Evolutionary conservation across 495 filamentous ascomycete species (phyloP).

Genomic region (Jackrogersella minutella): DNA sequence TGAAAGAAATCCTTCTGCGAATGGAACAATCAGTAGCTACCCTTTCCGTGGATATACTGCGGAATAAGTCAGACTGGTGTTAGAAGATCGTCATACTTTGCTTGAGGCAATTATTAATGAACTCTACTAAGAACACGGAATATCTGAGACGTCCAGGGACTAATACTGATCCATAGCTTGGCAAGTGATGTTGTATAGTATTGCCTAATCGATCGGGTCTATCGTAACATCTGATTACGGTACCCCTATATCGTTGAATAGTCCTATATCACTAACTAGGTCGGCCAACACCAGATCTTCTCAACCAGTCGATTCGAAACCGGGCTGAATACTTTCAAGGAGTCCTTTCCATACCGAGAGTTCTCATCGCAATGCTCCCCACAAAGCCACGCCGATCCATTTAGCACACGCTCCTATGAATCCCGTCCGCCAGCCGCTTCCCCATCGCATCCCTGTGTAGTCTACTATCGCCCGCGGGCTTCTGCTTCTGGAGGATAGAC

Average conservation of each 20-base stretch:
- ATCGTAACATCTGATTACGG: not conserved
- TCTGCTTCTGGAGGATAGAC: slow-evolving; percentile 51
- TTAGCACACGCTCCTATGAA: slow-evolving; percentile 68
- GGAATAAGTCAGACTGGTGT: slow-evolving; percentile 18
- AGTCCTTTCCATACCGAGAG: not conserved
- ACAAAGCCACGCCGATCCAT: not conserved
- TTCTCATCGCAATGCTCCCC: not conserved
- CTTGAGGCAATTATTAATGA: slow-evolving; percentile 30
- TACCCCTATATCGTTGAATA: not conserved
- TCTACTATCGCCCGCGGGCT: slow-evolving; percentile 38
- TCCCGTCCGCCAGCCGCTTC: slow-evolving; percentile 62
- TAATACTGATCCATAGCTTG: not conserved
- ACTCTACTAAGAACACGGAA: not conserved
- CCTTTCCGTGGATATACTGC: not conserved
- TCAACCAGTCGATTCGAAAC: not conserved
- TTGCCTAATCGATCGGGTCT: not conserved
- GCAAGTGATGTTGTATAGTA: not conserved
- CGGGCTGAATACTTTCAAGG: not conserved
- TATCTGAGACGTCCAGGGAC: not conserved
- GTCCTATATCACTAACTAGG: not conserved
- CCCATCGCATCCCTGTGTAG: slow-evolving; percentile 8
- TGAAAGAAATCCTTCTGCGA: not conserved
- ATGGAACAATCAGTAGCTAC: not conserved
- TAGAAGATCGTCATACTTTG: slow-evolving; percentile 10
- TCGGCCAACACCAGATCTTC: not conserved